Evolutionary conservation across 371 early-diverging fungal species (phyloP).

Genomic region (Haplosporangium sp.): DNA sequence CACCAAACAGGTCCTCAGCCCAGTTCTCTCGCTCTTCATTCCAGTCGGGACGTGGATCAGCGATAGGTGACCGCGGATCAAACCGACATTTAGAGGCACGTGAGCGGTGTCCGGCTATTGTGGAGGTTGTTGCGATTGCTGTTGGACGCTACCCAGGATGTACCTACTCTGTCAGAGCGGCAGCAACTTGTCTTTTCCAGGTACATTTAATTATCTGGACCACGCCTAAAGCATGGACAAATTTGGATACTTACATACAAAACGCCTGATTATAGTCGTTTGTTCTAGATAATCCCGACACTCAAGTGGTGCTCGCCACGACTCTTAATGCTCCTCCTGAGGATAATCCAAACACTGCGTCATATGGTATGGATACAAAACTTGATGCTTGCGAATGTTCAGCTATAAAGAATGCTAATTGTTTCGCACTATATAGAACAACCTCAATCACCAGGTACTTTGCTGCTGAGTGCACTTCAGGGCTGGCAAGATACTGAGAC

Average conservation of each 20-base stretch:
- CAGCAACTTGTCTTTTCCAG: conserved; percentile 80
- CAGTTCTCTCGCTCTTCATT: conserved; percentile 46
- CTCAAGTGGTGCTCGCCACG: conserved; percentile 86
- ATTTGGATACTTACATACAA: not conserved
- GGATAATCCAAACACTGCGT: conserved; percentile 62
- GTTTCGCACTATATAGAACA: conserved; percentile 54
- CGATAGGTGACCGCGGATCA: conserved; percentile 27
- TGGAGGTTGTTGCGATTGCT: conserved; percentile 72
- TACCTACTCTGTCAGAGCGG: conserved; percentile 75
- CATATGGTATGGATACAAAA: conserved; percentile 44
- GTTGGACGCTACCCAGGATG: conserved; percentile 61
- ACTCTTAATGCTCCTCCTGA: conserved; percentile 87
- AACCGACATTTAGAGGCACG: conserved; percentile 23
- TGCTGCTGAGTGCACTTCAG: conserved; percentile 81
- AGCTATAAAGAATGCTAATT: not conserved
- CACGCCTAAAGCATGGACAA: not conserved
- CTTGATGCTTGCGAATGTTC: not conserved
- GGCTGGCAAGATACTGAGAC: conserved; percentile 71
- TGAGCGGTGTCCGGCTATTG: conserved; percentile 66
- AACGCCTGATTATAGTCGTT: conserved; percentile 60
- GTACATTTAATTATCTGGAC: conserved; percentile 36
- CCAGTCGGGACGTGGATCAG: conserved; percentile 57
- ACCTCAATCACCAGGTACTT: conserved; percentile 89
- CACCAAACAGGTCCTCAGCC: conserved; percentile 35
- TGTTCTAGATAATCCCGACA: conserved; percentile 83